These are phyloP conservation scores for Arabis alpina DNA, from an alignment of 345 rosid species.

Conservation along the genomic window DNA sequence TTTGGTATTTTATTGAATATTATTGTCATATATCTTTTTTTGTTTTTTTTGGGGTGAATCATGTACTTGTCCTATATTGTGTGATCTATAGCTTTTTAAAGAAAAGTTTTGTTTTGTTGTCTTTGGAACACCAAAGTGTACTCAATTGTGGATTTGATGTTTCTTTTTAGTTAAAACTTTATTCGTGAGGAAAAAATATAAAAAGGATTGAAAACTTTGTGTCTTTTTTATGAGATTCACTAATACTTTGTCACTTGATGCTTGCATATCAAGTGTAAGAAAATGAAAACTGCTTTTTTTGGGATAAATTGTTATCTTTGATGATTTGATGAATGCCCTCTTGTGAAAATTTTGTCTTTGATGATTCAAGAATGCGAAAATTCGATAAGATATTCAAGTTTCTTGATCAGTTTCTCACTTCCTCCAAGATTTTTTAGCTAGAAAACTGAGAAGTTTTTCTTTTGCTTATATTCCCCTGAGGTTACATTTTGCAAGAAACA, in stretches of 20 bases:
- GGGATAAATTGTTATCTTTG: background rate
- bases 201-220: background rate
- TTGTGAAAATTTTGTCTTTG: background rate
- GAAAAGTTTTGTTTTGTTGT: background rate
- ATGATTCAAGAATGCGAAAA: background rate
- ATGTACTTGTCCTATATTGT: conserved; percentile 32
- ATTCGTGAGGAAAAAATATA: background rate
- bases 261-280: conserved; percentile 14
- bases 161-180: background rate
- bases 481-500: background rate
- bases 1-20: background rate
- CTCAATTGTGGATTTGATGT: background rate
- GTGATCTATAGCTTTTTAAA: conserved; percentile 28
- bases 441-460: background rate
- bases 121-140: background rate
- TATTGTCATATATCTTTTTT: background rate
- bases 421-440: background rate
- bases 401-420: background rate
- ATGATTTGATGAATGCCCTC: background rate
- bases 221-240: conserved; percentile 23
- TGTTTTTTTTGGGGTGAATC: background rate
- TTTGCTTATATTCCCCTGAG: background rate
- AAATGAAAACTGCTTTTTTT: conserved; percentile 4
- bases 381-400: background rate
- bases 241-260: conserved; percentile 1